phyloP scores from a whole-genome alignment of 1,284 basidiomycete genomes.

The Agaricales sp. region DNA sequence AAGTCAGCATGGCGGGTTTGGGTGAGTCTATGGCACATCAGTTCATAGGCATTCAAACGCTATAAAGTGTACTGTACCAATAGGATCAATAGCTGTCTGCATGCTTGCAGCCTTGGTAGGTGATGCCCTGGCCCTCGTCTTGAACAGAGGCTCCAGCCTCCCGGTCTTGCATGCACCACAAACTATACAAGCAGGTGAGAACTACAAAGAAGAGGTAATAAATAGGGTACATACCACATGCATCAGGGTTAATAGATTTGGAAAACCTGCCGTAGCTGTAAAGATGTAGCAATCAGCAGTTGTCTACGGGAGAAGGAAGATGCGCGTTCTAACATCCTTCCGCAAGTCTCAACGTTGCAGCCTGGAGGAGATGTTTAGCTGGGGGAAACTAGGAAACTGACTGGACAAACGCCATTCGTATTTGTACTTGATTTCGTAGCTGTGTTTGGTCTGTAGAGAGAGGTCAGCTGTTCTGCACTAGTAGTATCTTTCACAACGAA shows the following conservation, averaged over 20 bases:
- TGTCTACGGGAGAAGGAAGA: too few relatives aligned
- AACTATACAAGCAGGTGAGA: slow-evolving; percentile 18
- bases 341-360: slow-evolving; percentile 55
- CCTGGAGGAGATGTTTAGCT: slow-evolving; percentile 6
- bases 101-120: slow-evolving; percentile 30
- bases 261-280: slow-evolving; percentile 69
- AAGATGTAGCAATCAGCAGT: too few relatives aligned
- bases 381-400: slow-evolving; percentile 2
- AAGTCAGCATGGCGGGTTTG: not conserved
- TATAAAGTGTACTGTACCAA: slow-evolving; percentile 25
- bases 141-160: slow-evolving; percentile 45
- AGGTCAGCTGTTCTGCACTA: not conserved
- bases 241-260: slow-evolving; percentile 64
- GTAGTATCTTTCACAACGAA: slow-evolving; percentile 19
- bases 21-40: slow-evolving; percentile 21
- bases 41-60: not conserved
- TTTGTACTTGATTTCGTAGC: slow-evolving; percentile 70
- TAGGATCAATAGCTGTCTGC: slow-evolving; percentile 32
- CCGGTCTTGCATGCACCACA: slow-evolving; percentile 44
- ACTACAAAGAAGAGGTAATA: not conserved
- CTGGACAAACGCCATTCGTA: slow-evolving; percentile 62
- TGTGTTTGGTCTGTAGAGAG: slow-evolving; percentile 49
- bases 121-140: slow-evolving; percentile 18
- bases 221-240: slow-evolving; percentile 38
- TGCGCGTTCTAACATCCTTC: slow-evolving; percentile 56